Base-by-base conservation (phyloP, 176 grass and related monocot species). In the Metroxylon sagu region DNA sequence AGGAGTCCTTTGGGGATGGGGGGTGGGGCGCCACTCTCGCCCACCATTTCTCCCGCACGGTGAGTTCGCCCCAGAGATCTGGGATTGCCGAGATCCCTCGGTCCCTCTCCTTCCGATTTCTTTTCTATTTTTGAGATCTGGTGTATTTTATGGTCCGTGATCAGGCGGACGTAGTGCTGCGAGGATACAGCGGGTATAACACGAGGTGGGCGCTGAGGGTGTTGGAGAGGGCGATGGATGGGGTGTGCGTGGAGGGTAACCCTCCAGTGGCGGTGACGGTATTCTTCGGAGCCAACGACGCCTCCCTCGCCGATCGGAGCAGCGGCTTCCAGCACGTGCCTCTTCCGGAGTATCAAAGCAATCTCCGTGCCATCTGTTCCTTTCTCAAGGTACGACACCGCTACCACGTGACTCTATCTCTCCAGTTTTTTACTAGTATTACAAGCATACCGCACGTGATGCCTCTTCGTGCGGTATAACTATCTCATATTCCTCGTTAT, bases 281-380 rank as follows among this genome's bases (percentile, higher is more conserved):
- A 19, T 97, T 97, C 68, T 97, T 97, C 69, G 87, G 87, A 31
- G 81, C 87, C 69, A 97, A 97, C 58, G 92, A 97, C 71, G 92
- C 92, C 14, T 61, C 62, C 48, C 73, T 97, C 25, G 72, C 83
- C 3, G 81, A 91, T 19, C 75, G 59, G 60, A 5, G 1, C 31
- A 58, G 67, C 78, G 75, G 68, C 52, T 83, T 77, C 62, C 87
- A 85, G 83, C 73, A 97, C 74, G 92, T 91, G 19, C 87, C 92
- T 23, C 54, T 91, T 1, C 51, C 63, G 0, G 92, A 97, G 78
- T 97, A 88, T 78, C 63, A 54, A 73, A 53, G 35, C 61, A 96
- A 96, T 79, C 86, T 96, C 61, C 83, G 83, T 49, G 61, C 63
- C 4, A 81, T 96, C 71, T 86, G 77, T 18, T 59, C 62, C 54